These are phyloP conservation scores for Lepidium didymum DNA, from an alignment of 345 rosid genomes.

Conservation along the genomic window DNA sequence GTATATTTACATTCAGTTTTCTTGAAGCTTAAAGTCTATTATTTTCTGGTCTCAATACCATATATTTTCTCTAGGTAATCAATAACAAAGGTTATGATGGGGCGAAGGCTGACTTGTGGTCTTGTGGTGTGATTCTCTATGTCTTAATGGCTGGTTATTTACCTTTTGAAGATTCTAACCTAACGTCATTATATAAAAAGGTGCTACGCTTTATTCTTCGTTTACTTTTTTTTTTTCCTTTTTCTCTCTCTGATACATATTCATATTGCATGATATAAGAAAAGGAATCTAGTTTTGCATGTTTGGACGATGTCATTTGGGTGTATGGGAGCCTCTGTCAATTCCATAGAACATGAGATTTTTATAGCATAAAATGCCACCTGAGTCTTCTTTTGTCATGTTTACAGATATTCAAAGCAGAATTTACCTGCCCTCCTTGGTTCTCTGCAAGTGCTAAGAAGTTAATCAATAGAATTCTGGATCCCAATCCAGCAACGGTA, in stretches of 20 bases:
- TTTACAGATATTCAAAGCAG: constrained; percentile 85
- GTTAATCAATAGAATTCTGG: constrained; percentile 80
- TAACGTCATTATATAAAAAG: constrained; percentile 75
- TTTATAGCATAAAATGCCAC: neutral
- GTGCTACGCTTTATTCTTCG: constrained; percentile 24
- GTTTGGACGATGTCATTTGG: neutral
- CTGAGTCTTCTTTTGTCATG: constrained; percentile 7
- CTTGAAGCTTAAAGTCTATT: neutral
- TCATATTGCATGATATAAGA: neutral
- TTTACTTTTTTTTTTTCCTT: neutral
- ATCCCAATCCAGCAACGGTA: constrained; percentile 88
- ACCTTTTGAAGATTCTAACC: constrained; percentile 93
- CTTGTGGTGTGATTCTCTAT: constrained; percentile 95
- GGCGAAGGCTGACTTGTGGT: constrained; percentile 97
- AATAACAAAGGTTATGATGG: constrained; percentile 97
- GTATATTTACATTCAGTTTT: neutral
- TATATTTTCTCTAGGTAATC: constrained; percentile 53
- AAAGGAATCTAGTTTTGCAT: neutral
- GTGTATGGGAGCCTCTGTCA: constrained; percentile 3
- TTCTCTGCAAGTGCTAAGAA: constrained; percentile 93
- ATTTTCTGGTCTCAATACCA: neutral
- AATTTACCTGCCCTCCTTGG: constrained; percentile 90
- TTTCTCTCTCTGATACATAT: neutral
- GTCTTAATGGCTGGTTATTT: constrained; percentile 97
- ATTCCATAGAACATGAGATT: neutral